A percentile compares a stretch with the other conserved stretches of the same genome.
Evolutionary conservation across 371 early-diverging fungal species (phyloP).

Genomic region (Coemansia sp.): DNA sequence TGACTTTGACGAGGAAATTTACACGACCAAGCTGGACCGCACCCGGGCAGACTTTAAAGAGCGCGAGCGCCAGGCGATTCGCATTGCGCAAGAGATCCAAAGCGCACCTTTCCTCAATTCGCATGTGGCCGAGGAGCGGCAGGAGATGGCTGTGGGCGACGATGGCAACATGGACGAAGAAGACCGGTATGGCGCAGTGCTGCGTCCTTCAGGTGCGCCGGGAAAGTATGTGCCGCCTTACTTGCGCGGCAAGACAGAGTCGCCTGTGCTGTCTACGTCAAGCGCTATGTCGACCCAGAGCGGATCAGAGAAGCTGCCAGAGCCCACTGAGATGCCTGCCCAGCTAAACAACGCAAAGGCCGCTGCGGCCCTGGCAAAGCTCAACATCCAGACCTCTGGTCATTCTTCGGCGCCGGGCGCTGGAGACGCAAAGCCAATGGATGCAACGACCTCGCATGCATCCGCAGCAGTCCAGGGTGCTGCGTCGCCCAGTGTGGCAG

Average conservation of each 20-base stretch:
- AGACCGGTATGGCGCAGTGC: constrained; percentile 79
- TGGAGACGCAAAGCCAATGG: background rate
- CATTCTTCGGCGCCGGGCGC: constrained; percentile 18
- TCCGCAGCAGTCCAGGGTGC: background rate
- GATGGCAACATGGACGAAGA: constrained; percentile 82
- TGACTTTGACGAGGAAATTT: constrained; percentile 93
- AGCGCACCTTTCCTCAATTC: constrained; percentile 69
- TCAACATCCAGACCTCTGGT: constrained; percentile 50
- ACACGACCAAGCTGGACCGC: constrained; percentile 93
- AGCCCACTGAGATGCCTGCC: background rate
- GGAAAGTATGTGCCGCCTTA: constrained; percentile 84
- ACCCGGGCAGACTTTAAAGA: constrained; percentile 81
- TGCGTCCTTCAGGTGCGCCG: constrained; percentile 60
- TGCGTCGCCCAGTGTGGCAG: constrained; percentile 4
- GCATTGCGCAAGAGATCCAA: constrained; percentile 92
- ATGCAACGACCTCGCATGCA: background rate
- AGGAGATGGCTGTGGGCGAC: constrained; percentile 60
- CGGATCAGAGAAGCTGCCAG: constrained; percentile 1
- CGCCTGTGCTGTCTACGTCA: constrained; percentile 5
- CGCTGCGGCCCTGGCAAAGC: constrained; percentile 51
- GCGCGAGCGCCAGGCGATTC: constrained; percentile 83
- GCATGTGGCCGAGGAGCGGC: constrained; percentile 95
- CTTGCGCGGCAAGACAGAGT: constrained; percentile 66
- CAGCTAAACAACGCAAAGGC: constrained; percentile 40
- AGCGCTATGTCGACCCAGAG: background rate